Conservation (phyloP, 2,329 filamentous ascomycete genomes). For the Hymenoscyphus fraxineus region DNA sequence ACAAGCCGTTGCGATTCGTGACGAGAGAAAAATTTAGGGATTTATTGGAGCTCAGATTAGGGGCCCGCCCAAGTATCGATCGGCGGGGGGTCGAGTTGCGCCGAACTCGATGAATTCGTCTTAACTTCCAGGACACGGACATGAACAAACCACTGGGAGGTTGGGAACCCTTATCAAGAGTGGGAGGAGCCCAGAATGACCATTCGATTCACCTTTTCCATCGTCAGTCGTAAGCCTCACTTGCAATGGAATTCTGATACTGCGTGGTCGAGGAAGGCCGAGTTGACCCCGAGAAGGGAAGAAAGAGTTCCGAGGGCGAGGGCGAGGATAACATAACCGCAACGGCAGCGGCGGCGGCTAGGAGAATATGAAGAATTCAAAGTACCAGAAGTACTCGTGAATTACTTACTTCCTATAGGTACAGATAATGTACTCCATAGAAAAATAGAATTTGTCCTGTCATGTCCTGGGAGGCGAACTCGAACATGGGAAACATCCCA, state of each 20-base stretch:
- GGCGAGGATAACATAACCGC: background rate
- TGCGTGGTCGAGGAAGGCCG: background rate
- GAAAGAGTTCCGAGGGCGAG: too few relatives aligned
- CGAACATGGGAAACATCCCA: background rate
- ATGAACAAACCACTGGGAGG: background rate
- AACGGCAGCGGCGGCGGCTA: background rate
- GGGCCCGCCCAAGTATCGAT: background rate
- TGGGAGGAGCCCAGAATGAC: background rate
- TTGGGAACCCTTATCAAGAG: background rate
- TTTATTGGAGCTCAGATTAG: background rate
- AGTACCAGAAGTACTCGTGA: too few relatives aligned
- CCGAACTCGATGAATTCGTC: background rate
- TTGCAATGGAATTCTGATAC: background rate
- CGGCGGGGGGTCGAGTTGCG: background rate
- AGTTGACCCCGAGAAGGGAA: background rate
- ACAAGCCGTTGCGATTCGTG: conserved; percentile 1
- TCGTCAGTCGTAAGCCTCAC: background rate
- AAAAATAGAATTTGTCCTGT: too few relatives aligned
- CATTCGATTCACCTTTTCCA: background rate
- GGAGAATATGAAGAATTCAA: background rate
- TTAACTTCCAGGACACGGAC: background rate
- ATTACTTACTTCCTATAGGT: too few relatives aligned
- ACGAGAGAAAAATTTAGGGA: background rate
- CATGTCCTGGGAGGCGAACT: too few relatives aligned
- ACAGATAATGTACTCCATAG: too few relatives aligned